A percentile compares a stretch with the other conserved stretches of the same genome.
Evolutionary conservation across 2,329 filamentous ascomycete genomes (phyloP).

Genomic region (Bipolaris gigantea): DNA sequence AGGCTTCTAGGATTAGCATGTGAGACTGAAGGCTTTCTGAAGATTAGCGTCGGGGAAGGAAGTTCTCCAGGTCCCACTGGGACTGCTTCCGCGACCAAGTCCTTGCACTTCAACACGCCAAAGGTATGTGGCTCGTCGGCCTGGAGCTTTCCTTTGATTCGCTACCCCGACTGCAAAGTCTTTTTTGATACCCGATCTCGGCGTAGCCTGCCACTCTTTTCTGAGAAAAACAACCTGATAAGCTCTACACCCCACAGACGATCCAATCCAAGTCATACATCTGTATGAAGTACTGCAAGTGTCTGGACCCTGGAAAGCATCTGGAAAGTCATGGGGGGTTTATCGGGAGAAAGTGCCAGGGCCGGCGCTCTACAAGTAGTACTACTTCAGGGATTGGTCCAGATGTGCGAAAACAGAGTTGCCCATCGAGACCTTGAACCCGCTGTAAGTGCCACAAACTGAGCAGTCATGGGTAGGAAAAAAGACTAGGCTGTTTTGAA

Average conservation of each 20-base stretch:
- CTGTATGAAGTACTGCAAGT: neutral
- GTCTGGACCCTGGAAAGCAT: neutral
- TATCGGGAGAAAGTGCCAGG: neutral
- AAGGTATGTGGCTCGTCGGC: constrained; percentile 32
- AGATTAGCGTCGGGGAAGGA: neutral
- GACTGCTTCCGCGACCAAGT: constrained; percentile 4
- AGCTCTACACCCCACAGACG: too few relatives aligned
- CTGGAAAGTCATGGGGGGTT: neutral
- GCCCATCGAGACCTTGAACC: neutral
- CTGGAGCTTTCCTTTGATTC: too few relatives aligned
- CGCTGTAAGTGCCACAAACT: neutral
- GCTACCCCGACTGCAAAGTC: too few relatives aligned
- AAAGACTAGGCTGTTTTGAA: neutral
- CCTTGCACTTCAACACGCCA: constrained; percentile 36
- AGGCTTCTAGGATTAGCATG: neutral
- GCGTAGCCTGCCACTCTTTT: too few relatives aligned
- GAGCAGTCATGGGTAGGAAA: neutral
- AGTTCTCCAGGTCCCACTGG: neutral
- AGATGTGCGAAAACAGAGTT: neutral
- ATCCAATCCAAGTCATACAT: too few relatives aligned
- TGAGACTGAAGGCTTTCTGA: neutral
- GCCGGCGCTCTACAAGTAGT: neutral
- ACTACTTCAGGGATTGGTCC: neutral
- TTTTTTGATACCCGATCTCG: too few relatives aligned
- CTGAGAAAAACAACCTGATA: too few relatives aligned